Percentiles rank a stretch among this genome's conserved stretches.
These are phyloP conservation scores for Escallonia rubra DNA, from an alignment of 129 eudicot genomes.

Conservation along the genomic window DNA sequence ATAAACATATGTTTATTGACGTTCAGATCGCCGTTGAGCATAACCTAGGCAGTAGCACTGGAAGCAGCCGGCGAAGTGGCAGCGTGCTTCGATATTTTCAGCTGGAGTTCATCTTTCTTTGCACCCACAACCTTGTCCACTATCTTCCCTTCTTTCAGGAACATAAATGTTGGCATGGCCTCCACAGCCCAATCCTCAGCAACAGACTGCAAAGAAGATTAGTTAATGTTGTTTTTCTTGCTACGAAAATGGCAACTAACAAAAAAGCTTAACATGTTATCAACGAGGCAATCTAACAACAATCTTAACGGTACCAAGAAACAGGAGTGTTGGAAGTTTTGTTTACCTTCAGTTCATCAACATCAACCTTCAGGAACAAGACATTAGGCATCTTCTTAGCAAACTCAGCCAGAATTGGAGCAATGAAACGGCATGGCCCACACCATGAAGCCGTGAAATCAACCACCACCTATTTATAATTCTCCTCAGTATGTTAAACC, in stretches of 20 bases:
- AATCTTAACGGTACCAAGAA: too few relatives aligned
- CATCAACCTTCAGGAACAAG: constrained; percentile 40
- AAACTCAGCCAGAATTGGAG: constrained; percentile 40
- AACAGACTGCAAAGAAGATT: constrained; percentile 31
- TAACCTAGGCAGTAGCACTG: not conserved
- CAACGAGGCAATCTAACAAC: too few relatives aligned
- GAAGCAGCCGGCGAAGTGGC: constrained; percentile 14
- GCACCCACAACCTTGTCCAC: constrained; percentile 82
- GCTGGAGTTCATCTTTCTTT: constrained; percentile 45
- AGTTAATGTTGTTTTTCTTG: too few relatives aligned
- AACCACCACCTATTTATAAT: constrained; percentile 35
- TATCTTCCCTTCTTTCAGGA: constrained; percentile 49
- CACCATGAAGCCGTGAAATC: constrained; percentile 63
- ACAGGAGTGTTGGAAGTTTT: not conserved
- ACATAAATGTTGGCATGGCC: constrained; percentile 88
- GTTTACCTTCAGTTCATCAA: constrained; percentile 38
- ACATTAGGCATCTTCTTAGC: constrained; percentile 35
- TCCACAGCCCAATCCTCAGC: constrained; percentile 47
- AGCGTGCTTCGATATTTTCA: constrained; percentile 32
- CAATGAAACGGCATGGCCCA: constrained; percentile 50
- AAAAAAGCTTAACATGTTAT: too few relatives aligned
- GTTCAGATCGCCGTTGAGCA: not conserved
- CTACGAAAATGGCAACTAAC: not conserved
- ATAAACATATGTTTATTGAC: constrained; percentile 12
- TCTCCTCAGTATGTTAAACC: too few relatives aligned